A percentile compares a stretch with the other conserved stretches of the same genome.
These are phyloP conservation scores for Suillus occidentalis DNA, from an alignment of 768 basidiomycete genomes.

Conservation along the genomic window DNA sequence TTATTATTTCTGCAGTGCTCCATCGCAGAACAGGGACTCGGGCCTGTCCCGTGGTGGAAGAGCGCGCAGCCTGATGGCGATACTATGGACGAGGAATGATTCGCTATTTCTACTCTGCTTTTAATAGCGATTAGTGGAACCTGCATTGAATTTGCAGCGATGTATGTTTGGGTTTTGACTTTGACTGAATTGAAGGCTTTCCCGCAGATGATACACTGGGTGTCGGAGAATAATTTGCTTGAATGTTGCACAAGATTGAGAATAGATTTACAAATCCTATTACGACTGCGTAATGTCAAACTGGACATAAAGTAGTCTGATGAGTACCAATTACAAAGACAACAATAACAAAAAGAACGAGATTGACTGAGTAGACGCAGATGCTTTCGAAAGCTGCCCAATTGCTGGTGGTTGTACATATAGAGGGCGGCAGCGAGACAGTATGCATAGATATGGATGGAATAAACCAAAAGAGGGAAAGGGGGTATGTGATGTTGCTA, in stretches of 20 bases:
- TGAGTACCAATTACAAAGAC: no score
- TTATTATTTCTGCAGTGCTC: constrained; percentile 54
- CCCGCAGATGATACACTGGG: no score
- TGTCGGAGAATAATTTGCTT: not conserved
- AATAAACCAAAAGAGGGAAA: not conserved
- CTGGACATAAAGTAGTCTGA: no score
- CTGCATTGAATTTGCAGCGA: not conserved
- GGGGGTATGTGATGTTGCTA: not conserved
- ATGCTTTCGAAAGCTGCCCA: no score
- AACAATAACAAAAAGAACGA: no score
- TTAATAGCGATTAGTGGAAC: not conserved
- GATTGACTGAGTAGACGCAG: no score
- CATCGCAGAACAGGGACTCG: constrained; percentile 80
- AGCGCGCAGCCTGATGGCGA: constrained; percentile 43
- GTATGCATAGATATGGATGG: not conserved
- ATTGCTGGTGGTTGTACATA: not conserved
- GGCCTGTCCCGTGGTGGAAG: constrained; percentile 77
- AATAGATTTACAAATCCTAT: no score
- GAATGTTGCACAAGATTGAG: not conserved
- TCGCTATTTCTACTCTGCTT: not conserved
- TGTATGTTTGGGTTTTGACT: not conserved
- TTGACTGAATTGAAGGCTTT: not conserved
- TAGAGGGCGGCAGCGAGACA: not conserved
- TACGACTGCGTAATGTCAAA: no score
- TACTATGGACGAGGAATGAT: constrained; percentile 40